Conservation (phyloP, 257 asterid species). For the Ballota nigra region DNA sequence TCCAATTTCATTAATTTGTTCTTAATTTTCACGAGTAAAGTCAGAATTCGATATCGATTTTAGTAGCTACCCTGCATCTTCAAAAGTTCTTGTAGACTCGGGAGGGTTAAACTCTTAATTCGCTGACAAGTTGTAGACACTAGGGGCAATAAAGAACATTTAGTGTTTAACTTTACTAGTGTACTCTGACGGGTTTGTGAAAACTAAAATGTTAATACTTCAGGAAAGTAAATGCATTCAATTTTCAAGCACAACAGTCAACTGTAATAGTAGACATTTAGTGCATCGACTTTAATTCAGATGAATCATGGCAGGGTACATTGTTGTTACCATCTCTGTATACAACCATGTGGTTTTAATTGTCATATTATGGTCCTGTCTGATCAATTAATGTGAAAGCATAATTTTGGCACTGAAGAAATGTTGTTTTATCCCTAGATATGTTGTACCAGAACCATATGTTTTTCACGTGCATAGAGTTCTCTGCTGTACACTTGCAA, state of each 20-base stretch:
- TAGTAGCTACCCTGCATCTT: constrained; percentile 9
- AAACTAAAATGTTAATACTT: background rate
- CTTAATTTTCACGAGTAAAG: background rate
- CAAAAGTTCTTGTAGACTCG: background rate
- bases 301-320: background rate
- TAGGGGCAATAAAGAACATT: background rate
- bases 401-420: background rate
- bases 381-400: background rate
- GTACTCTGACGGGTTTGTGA: background rate
- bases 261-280: background rate
- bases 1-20: background rate
- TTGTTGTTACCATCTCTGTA: background rate
- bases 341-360: background rate
- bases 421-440: background rate
- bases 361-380: background rate
- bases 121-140: background rate
- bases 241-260: background rate
- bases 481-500: background rate
- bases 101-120: background rate
- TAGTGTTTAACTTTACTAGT: background rate
- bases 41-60: constrained; percentile 4
- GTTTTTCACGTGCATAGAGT: background rate
- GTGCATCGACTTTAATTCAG: background rate
- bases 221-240: background rate
- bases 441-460: background rate